Evolutionary conservation across 352 stramenopile species (phyloP).

Genomic region (Pythium phragmitis): DNA sequence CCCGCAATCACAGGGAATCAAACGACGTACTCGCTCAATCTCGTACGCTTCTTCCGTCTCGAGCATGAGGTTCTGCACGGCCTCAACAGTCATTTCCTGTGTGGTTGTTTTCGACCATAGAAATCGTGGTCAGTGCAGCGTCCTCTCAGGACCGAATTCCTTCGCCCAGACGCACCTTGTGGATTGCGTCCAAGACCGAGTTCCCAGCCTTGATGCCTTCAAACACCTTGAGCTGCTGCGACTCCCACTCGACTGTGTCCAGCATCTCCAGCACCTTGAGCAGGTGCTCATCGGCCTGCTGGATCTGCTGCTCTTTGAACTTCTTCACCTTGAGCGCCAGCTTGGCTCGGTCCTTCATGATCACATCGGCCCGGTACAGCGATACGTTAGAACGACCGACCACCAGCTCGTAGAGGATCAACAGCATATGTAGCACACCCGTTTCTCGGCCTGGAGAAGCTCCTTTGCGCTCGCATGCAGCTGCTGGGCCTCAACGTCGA

Average conservation of each 20-base stretch:
- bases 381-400: background rate
- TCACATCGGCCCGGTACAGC: background rate
- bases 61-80: slow-evolving; percentile 86
- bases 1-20: background rate
- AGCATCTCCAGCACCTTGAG: slow-evolving; percentile 86
- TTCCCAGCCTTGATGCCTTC: slow-evolving; percentile 88
- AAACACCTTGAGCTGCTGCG: slow-evolving; percentile 86
- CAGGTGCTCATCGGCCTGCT: slow-evolving; percentile 82
- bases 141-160: background rate
- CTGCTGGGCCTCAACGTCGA: slow-evolving; percentile 80
- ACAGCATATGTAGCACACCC: slow-evolving; percentile 41
- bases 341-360: slow-evolving; percentile 73
- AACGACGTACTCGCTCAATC: slow-evolving; percentile 60
- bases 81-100: slow-evolving; percentile 86
- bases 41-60: slow-evolving; percentile 85
- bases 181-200: slow-evolving; percentile 83
- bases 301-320: slow-evolving; percentile 89
- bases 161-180: slow-evolving; percentile 47
- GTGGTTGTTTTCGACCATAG: background rate
- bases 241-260: slow-evolving; percentile 89
- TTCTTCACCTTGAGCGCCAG: slow-evolving; percentile 88
- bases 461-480: slow-evolving; percentile 79
- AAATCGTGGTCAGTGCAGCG: background rate
- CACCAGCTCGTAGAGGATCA: background rate
- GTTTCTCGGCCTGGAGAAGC: slow-evolving; percentile 64